Evolutionary conservation across 2,329 filamentous ascomycete species (phyloP).

Genomic region (Coniochaeta sp.): DNA sequence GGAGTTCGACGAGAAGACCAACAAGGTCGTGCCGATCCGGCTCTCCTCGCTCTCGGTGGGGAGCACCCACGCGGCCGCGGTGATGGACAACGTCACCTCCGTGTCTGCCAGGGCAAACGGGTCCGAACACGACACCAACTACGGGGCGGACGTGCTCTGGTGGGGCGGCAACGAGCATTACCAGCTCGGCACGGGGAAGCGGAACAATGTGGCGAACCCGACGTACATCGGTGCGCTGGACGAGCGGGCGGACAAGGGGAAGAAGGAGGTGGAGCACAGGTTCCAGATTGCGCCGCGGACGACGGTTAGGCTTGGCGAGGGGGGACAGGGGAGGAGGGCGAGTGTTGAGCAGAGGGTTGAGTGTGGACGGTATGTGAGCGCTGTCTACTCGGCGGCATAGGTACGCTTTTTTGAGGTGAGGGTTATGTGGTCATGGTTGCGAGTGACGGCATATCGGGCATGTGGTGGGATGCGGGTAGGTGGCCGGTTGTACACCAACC

Average conservation of each 20-base stretch:
- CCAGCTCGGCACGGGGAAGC: slow-evolving; percentile 85
- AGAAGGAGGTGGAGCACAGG: slow-evolving; percentile 43
- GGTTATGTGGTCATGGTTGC: background rate
- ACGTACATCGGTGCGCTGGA: slow-evolving; percentile 75
- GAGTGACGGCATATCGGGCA: background rate
- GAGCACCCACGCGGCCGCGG: slow-evolving; percentile 69
- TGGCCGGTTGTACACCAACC: background rate
- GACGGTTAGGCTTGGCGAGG: slow-evolving; percentile 56
- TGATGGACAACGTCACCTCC: slow-evolving; percentile 74
- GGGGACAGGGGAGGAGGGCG: slow-evolving; percentile 57
- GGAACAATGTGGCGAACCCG: slow-evolving; percentile 71
- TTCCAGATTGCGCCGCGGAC: slow-evolving; percentile 74
- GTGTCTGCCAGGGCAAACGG: slow-evolving; percentile 41
- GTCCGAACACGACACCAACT: slow-evolving; percentile 68
- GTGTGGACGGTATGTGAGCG: slow-evolving; percentile 75
- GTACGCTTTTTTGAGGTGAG: background rate
- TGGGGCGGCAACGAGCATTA: slow-evolving; percentile 95
- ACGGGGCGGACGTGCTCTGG: slow-evolving; percentile 81
- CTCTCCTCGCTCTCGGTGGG: slow-evolving; percentile 68
- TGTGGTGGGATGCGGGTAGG: background rate
- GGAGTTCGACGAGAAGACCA: slow-evolving; percentile 74
- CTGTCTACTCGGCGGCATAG: slow-evolving; percentile 62
- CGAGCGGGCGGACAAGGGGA: slow-evolving; percentile 46
- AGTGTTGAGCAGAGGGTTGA: slow-evolving; percentile 81
- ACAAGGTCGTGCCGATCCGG: slow-evolving; percentile 68